Conservation (phyloP, 1,284 basidiomycete genomes). For the Tilletiopsis washingtonensis region DNA sequence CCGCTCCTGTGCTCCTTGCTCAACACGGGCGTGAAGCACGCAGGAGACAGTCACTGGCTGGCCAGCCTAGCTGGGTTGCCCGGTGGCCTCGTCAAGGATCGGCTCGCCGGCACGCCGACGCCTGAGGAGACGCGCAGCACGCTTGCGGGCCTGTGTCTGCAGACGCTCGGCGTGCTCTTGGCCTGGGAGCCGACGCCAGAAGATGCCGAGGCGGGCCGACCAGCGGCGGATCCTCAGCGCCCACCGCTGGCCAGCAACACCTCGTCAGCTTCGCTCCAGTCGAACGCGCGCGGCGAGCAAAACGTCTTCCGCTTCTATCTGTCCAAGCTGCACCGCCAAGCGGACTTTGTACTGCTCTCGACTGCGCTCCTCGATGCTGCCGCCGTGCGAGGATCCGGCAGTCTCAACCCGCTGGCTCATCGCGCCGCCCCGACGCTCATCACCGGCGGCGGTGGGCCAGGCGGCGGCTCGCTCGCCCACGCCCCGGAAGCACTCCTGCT, state of each 20-base stretch:
- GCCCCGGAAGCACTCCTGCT: slow-evolving; percentile 32
- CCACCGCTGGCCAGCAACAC: background rate
- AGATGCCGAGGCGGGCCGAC: background rate
- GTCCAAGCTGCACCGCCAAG: slow-evolving; percentile 37
- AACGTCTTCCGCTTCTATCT: slow-evolving; percentile 41
- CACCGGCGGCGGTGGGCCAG: background rate
- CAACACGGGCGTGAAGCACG: slow-evolving; percentile 32
- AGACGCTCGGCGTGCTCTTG: slow-evolving; percentile 34
- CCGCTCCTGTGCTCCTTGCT: slow-evolving; percentile 42
- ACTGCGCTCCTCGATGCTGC: no score
- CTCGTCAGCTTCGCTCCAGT: background rate
- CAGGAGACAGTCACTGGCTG: slow-evolving; percentile 14
- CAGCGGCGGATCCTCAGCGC: background rate
- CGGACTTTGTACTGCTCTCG: slow-evolving; percentile 36
- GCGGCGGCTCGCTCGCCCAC: slow-evolving; percentile 6
- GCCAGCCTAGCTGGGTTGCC: slow-evolving; percentile 1
- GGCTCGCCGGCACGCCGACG: background rate
- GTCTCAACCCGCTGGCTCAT: slow-evolving; percentile 4
- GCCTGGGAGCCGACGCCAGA: slow-evolving; percentile 14
- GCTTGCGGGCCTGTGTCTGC: slow-evolving; percentile 24
- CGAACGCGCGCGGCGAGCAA: background rate
- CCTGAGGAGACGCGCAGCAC: slow-evolving; percentile 16
- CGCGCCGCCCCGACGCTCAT: background rate
- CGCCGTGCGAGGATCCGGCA: no score
- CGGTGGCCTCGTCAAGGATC: slow-evolving; percentile 4